A percentile compares a stretch with the other conserved stretches of the same genome.
phyloP scores from a whole-genome alignment of 352 stramenopile genomes.

The Albugo candida region DNA sequence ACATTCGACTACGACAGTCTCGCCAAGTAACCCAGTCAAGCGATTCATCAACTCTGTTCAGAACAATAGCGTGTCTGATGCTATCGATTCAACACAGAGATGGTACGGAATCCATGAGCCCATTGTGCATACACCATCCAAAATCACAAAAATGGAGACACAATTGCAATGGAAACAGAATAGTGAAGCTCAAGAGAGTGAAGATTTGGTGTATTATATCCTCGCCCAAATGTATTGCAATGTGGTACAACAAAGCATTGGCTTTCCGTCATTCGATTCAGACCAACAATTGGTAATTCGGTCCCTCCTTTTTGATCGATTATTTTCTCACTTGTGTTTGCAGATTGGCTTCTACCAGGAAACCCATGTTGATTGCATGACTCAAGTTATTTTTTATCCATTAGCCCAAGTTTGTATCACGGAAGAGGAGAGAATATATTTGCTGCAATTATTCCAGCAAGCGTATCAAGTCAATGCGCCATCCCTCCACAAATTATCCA shows the following conservation, averaged over 20 bases:
- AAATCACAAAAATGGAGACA: too few species aligned
- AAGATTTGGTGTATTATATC: conserved; percentile 72
- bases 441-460: conserved; percentile 38
- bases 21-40: too few species aligned
- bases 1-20: too few species aligned
- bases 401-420: conserved; percentile 32
- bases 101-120: too few species aligned
- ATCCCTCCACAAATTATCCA: conserved; percentile 56
- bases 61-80: too few species aligned
- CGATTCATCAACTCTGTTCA: too few species aligned
- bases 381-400: conserved; percentile 57
- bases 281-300: conserved; percentile 59
- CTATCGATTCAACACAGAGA: too few species aligned
- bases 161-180: too few species aligned
- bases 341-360: conserved; percentile 71
- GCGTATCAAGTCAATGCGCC: conserved; percentile 37
- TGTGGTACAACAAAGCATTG: conserved; percentile 38
- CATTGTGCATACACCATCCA: too few species aligned
- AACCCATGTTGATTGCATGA: conserved; percentile 41
- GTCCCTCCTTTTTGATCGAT: background rate
- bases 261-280: conserved; percentile 62
- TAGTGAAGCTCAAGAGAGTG: background rate
- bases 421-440: conserved; percentile 39
- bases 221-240: conserved; percentile 61
- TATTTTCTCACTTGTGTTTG: conserved; percentile 3